A percentile compares a stretch with the other conserved stretches of the same genome.
These are phyloP conservation scores for Lichtheimia hyalospora DNA, from an alignment of 371 early-diverging fungal species.

Conservation along the genomic window DNA sequence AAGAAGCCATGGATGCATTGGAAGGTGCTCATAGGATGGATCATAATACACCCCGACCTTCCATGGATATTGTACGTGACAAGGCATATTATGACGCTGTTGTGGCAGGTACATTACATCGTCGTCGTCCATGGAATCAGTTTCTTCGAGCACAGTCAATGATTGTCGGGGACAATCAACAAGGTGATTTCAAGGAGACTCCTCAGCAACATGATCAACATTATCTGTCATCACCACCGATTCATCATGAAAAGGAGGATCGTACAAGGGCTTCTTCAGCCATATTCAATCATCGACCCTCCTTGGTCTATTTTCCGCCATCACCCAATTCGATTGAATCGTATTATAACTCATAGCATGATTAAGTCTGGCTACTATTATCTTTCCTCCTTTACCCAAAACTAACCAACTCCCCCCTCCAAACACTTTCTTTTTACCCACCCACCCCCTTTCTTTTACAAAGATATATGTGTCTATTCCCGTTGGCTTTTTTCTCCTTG, in stretches of 20 bases:
- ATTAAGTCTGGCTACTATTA: not conserved
- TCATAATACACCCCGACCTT: conserved; percentile 13
- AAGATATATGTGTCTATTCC: not conserved
- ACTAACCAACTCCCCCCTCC: not conserved
- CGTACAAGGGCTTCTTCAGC: not conserved
- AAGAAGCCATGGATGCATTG: conserved; percentile 30
- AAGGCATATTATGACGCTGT: conserved; percentile 37
- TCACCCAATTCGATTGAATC: conserved; percentile 38
- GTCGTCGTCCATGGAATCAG: conserved; percentile 24
- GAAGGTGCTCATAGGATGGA: conserved; percentile 15
- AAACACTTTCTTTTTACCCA: conserved; percentile 7
- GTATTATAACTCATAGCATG: not conserved
- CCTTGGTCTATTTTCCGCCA: conserved; percentile 36
- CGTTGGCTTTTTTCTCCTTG: not conserved
- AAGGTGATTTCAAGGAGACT: not conserved
- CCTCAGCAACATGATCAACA: too few species aligned
- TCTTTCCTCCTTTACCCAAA: not conserved
- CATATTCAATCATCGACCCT: conserved; percentile 13
- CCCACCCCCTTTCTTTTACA: not conserved
- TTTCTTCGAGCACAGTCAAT: conserved; percentile 21
- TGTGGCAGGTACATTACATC: conserved; percentile 26
- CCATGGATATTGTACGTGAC: conserved; percentile 23
- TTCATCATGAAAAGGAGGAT: not conserved
- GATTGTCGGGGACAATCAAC: not conserved
- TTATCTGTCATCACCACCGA: too few species aligned